A percentile compares a stretch with the other conserved stretches of the same genome.
These are phyloP conservation scores for Penicillium ucsense DNA, from an alignment of 495 filamentous ascomycete species.

Conservation along the genomic window DNA sequence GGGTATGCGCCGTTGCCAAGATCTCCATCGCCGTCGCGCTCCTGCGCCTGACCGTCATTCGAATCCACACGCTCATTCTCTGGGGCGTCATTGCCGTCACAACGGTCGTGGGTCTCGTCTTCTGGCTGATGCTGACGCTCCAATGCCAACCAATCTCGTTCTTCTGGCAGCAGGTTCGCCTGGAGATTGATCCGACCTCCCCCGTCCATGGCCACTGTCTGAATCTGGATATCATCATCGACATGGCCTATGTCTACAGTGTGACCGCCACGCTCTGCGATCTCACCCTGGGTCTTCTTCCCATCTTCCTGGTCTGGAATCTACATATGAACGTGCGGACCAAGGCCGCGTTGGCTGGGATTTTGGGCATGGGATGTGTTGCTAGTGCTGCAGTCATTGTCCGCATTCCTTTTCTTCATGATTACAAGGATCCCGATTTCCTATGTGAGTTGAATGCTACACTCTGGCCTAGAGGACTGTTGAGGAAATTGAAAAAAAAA, in stretches of 20 bases:
- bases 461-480: background rate
- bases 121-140: slow-evolving; percentile 31
- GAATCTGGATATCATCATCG: slow-evolving; percentile 16
- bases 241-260: slow-evolving; percentile 34
- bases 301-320: slow-evolving; percentile 27
- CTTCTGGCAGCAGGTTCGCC: slow-evolving; percentile 27
- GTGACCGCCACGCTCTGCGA: slow-evolving; percentile 32
- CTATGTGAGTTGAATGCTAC: slow-evolving; percentile 5
- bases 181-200: background rate
- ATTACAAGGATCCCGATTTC: slow-evolving; percentile 10
- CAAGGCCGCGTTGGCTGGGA: slow-evolving; percentile 27
- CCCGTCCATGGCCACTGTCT: slow-evolving; percentile 23
- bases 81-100: slow-evolving; percentile 24
- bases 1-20: slow-evolving; percentile 20
- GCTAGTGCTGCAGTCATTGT: slow-evolving; percentile 5
- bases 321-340: slow-evolving; percentile 29
- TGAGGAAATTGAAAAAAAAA: background rate
- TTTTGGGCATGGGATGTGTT: slow-evolving; percentile 34
- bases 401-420: slow-evolving; percentile 6
- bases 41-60: slow-evolving; percentile 21
- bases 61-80: slow-evolving; percentile 15
- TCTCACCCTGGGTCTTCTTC: slow-evolving; percentile 29
- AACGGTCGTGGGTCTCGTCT: slow-evolving; percentile 19
- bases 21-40: slow-evolving; percentile 28
- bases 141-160: slow-evolving; percentile 33